A percentile compares a stretch with the other conserved stretches of the same genome.
These are phyloP conservation scores for Xylaria sp. DNA, from an alignment of 2,329 filamentous ascomycete species.

Conservation along the genomic window DNA sequence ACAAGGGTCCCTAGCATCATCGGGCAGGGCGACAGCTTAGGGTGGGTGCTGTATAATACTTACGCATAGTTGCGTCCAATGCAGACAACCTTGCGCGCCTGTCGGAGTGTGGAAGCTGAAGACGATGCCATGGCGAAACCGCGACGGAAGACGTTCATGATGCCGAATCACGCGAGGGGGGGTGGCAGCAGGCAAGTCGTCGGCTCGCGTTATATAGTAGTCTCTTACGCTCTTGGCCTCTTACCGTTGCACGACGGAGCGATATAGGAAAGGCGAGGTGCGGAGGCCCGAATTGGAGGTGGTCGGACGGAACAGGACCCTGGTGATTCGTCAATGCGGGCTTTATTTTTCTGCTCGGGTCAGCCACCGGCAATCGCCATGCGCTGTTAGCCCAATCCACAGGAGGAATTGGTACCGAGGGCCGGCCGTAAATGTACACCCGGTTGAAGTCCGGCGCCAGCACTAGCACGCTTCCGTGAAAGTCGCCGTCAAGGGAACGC, in stretches of 20 bases:
- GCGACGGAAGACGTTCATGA: conserved; percentile 52
- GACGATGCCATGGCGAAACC: conserved; percentile 50
- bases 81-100: conserved; percentile 83
- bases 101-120: conserved; percentile 60
- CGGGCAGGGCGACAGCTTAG: not conserved
- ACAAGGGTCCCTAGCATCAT: not conserved
- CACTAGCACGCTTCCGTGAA: conserved; percentile 32
- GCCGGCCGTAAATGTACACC: conserved; percentile 30
- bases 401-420: conserved; percentile 10
- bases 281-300: conserved; percentile 20
- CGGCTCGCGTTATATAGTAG: conserved; percentile 19
- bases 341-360: conserved; percentile 35
- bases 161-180: conserved; percentile 19
- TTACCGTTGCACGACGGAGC: conserved; percentile 12
- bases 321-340: conserved; percentile 36
- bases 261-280: conserved; percentile 6
- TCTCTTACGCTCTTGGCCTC: not conserved
- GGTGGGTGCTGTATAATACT: conserved; percentile 49
- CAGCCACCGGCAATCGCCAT: conserved; percentile 30
- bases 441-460: conserved; percentile 18
- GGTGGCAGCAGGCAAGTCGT: not conserved
- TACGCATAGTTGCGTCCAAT: conserved; percentile 97
- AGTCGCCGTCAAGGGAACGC: not conserved
- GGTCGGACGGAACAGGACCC: conserved; percentile 4
- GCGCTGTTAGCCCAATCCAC: not conserved